These are phyloP conservation scores for Calcarisporium arbuscula DNA, from an alignment of 2,329 filamentous ascomycete genomes.

Conservation along the genomic window DNA sequence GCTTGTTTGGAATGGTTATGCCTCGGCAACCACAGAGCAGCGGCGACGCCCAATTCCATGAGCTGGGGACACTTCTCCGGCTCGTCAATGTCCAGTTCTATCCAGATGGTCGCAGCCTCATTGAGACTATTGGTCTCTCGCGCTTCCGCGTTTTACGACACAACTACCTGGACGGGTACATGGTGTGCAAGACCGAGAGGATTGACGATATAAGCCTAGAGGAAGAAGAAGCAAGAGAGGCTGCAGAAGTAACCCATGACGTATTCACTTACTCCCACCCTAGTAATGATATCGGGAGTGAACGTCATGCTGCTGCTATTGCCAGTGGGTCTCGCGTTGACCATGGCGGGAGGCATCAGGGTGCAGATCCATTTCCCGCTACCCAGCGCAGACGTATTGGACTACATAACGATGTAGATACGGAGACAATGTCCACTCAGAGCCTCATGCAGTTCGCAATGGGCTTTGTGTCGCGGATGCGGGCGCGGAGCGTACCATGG, in stretches of 20 bases:
- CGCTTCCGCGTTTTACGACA: conserved; percentile 67
- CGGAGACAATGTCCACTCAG: conserved; percentile 56
- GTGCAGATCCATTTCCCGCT: neutral
- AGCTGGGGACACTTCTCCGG: conserved; percentile 71
- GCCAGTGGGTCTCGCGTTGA: conserved; percentile 9
- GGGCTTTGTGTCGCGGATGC: conserved; percentile 64
- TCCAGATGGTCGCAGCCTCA: conserved; percentile 72
- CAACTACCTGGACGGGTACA: conserved; percentile 66
- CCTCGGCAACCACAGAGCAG: conserved; percentile 47
- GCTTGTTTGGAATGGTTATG: conserved; percentile 81
- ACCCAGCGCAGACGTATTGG: neutral
- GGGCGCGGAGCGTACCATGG: conserved; percentile 64
- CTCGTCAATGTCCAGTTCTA: conserved; percentile 70
- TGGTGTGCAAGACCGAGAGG: conserved; percentile 67
- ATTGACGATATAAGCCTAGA: conserved; percentile 76
- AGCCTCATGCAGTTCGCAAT: conserved; percentile 60
- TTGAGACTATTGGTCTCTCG: conserved; percentile 71
- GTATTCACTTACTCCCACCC: neutral
- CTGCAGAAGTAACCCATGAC: conserved; percentile 43
- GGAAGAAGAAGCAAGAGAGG: conserved; percentile 73
- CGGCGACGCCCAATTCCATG: conserved; percentile 47
- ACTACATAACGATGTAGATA: conserved; percentile 1
- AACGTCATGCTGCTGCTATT: neutral
- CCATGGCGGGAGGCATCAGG: conserved; percentile 1
- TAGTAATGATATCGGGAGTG: no score